phyloP scores from a whole-genome alignment of 805 yeast genomes.

The Diddensiella caesifluorescens region DNA sequence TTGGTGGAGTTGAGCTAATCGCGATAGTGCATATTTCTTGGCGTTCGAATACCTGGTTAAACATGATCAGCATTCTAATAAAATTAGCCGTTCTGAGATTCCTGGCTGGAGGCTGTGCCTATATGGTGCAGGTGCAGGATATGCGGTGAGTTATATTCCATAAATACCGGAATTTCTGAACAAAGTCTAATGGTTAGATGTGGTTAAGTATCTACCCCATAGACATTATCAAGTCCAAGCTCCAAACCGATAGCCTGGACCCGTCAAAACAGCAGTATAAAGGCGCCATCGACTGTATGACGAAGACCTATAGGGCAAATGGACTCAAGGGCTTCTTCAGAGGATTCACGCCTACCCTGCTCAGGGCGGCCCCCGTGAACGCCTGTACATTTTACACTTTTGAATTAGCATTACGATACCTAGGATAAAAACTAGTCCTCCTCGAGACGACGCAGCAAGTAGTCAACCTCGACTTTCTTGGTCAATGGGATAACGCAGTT shows the following conservation, averaged over 20 bases:
- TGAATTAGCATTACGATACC: slow-evolving; percentile 61
- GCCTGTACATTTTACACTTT: slow-evolving; percentile 95
- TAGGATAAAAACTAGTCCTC: slow-evolving; percentile 38
- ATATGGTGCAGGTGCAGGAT: slow-evolving; percentile 89
- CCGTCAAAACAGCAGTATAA: slow-evolving; percentile 55
- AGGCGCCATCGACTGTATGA: slow-evolving; percentile 54
- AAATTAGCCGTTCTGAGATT: slow-evolving; percentile 58
- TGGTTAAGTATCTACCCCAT: slow-evolving; percentile 85
- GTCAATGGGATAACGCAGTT: slow-evolving; percentile 91
- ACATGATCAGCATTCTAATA: slow-evolving; percentile 47
- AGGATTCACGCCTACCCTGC: slow-evolving; percentile 87
- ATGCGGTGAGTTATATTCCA: slow-evolving; percentile 38
- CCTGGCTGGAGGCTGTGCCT: slow-evolving; percentile 83
- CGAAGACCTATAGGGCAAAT: slow-evolving; percentile 45
- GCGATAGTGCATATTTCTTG: slow-evolving; percentile 52
- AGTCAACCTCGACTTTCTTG: slow-evolving; percentile 91
- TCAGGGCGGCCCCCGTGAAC: slow-evolving; percentile 97
- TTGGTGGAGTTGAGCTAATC: too few relatives aligned
- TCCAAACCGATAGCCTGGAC: slow-evolving; percentile 69
- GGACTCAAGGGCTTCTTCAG: slow-evolving; percentile 79
- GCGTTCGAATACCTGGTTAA: slow-evolving; percentile 86
- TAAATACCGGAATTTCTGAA: slow-evolving; percentile 14
- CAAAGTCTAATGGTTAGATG: slow-evolving; percentile 34
- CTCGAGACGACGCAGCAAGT: slow-evolving; percentile 76
- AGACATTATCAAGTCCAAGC: slow-evolving; percentile 83